Percentiles rank a stretch among this genome's conserved stretches.
Evolutionary conservation across 495 filamentous ascomycete species (phyloP).

Genomic region (Penicillium alfredii): DNA sequence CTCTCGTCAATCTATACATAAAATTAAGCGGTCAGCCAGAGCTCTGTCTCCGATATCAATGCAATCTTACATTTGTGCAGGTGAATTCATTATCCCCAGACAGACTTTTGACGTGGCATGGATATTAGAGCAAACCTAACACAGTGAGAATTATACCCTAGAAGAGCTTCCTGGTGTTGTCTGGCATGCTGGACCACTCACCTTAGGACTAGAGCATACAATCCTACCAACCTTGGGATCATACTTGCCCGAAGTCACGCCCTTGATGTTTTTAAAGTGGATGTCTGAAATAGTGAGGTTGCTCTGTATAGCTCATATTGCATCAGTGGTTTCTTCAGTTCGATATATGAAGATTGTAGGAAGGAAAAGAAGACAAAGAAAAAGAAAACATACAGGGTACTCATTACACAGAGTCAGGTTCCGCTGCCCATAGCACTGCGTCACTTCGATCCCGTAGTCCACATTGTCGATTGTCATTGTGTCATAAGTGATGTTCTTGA

Average conservation of each 20-base stretch:
- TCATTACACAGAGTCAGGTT: constrained; percentile 57
- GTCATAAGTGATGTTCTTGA: constrained; percentile 54
- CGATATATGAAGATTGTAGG: too few relatives aligned
- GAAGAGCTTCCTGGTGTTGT: too few relatives aligned
- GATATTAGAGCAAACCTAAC: constrained; percentile 49
- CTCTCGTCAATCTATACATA: constrained; percentile 33
- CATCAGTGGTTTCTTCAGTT: too few relatives aligned
- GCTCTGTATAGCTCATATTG: constrained; percentile 25
- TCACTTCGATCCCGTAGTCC: constrained; percentile 60
- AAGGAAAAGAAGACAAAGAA: neutral
- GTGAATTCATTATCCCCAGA: constrained; percentile 42
- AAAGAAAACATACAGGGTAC: constrained; percentile 37
- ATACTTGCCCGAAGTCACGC: constrained; percentile 47
- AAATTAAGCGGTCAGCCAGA: neutral
- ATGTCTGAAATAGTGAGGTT: constrained; percentile 54
- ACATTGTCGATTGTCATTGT: constrained; percentile 51
- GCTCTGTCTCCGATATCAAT: neutral
- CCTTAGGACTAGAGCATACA: constrained; percentile 50
- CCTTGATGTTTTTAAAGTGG: constrained; percentile 48
- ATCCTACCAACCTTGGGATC: constrained; percentile 48
- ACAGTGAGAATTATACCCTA: neutral
- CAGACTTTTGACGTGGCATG: constrained; percentile 47
- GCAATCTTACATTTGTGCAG: constrained; percentile 46
- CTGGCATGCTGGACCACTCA: too few relatives aligned
- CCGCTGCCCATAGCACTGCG: constrained; percentile 60